Evolutionary conservation across 495 filamentous ascomycete species (phyloP).

Genomic region (Cercophora sp.): DNA sequence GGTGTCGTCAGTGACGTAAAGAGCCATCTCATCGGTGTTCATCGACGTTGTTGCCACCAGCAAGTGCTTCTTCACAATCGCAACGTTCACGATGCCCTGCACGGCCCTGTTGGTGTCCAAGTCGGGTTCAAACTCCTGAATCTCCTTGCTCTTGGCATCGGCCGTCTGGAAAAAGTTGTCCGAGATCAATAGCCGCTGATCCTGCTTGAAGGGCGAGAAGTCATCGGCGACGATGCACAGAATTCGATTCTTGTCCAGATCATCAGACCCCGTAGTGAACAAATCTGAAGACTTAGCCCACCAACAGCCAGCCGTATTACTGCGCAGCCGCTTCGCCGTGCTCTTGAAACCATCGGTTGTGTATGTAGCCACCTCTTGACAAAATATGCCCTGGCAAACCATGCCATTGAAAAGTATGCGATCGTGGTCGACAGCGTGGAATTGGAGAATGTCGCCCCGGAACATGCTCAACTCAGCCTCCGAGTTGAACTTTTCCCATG

Average conservation of each 20-base stretch:
- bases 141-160: conserved; percentile 36
- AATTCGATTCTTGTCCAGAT: conserved; percentile 59
- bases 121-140: conserved; percentile 64
- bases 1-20: conserved; percentile 77
- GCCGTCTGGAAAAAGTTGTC: conserved; percentile 67
- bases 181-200: conserved; percentile 73
- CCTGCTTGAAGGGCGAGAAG: conserved; percentile 54
- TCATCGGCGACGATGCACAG: conserved; percentile 73
- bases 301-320: conserved; percentile 65
- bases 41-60: conserved; percentile 75
- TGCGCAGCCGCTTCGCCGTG: conserved; percentile 55
- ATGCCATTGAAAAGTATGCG: conserved; percentile 78
- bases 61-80: conserved; percentile 76
- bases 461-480: conserved; percentile 41
- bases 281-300: conserved; percentile 74
- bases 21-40: conserved; percentile 80
- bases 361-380: conserved; percentile 62
- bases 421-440: conserved; percentile 75
- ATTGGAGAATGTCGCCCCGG: conserved; percentile 54
- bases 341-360: conserved; percentile 79
- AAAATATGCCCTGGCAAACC: conserved; percentile 57
- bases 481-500: conserved; percentile 70
- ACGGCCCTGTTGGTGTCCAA: conserved; percentile 69
- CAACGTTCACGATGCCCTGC: conserved; percentile 69
- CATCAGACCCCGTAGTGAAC: conserved; percentile 62